A percentile compares a stretch with the other conserved stretches of the same genome.
These are phyloP conservation scores for Kuraishia hungarica DNA, from an alignment of 805 yeast genomes.

Conservation along the genomic window DNA sequence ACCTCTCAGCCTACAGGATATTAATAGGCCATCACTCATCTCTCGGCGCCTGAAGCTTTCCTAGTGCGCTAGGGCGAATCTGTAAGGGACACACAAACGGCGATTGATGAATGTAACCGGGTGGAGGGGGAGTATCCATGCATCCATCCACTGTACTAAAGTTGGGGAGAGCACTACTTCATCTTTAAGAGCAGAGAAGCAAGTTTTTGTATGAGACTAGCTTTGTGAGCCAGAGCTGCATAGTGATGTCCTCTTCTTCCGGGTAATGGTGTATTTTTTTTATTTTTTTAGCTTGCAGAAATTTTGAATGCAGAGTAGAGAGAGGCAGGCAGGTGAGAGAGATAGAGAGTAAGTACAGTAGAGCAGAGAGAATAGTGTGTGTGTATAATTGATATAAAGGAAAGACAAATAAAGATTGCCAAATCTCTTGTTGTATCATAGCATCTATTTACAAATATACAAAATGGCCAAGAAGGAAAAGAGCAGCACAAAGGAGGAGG, in stretches of 20 bases:
- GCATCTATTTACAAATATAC: background rate
- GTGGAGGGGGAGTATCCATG: too few relatives aligned
- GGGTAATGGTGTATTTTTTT: slow-evolving; percentile 1
- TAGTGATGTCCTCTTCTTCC: background rate
- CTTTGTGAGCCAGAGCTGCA: background rate
- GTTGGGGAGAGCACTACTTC: too few relatives aligned
- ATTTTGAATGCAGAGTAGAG: background rate
- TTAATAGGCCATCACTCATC: background rate
- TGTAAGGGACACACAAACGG: background rate
- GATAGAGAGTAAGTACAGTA: background rate
- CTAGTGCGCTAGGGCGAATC: background rate
- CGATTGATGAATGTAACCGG: too few relatives aligned
- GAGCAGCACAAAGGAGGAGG: slow-evolving; percentile 25
- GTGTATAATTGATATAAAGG: background rate
- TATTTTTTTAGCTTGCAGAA: slow-evolving; percentile 2
- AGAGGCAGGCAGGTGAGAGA: background rate
- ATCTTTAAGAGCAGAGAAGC: too few relatives aligned
- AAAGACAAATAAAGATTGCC: too few relatives aligned
- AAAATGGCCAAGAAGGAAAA: slow-evolving; percentile 39
- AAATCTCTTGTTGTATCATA: too few relatives aligned
- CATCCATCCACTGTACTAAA: too few relatives aligned
- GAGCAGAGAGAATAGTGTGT: background rate
- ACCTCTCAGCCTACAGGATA: background rate
- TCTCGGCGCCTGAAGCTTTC: background rate
- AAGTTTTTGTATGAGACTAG: too few relatives aligned